A percentile compares a stretch with the other conserved stretches of the same genome.
phyloP scores from a whole-genome alignment of 345 rosid species.

The Populus alba region DNA sequence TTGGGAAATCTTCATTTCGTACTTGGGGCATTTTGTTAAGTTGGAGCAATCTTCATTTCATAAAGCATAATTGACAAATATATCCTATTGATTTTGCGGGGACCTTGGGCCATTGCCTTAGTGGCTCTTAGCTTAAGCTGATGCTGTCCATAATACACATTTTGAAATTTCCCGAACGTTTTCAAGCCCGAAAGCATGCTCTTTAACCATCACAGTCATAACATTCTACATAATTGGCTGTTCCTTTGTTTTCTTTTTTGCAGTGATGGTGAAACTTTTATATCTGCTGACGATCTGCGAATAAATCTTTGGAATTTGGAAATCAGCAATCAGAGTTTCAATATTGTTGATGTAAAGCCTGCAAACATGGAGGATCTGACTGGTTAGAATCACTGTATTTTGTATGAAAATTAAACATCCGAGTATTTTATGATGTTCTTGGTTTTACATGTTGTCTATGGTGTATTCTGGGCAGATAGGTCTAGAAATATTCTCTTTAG shows the following conservation, averaged over 20 bases:
- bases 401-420: not conserved
- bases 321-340: conserved; percentile 63
- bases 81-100: no score
- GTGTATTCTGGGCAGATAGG: not conserved
- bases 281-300: conserved; percentile 65
- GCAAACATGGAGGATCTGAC: conserved; percentile 64
- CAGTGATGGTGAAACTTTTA: conserved; percentile 65
- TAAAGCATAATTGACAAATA: no score
- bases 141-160: not conserved
- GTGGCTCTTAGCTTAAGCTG: no score
- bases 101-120: no score
- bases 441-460: not conserved
- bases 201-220: not conserved
- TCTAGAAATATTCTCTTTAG: not conserved
- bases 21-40: no score
- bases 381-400: conserved; percentile 31
- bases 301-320: conserved; percentile 68
- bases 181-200: not conserved
- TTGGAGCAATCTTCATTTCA: no score
- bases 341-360: conserved; percentile 59
- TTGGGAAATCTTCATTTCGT: no score
- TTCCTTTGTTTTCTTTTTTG: conserved; percentile 9
- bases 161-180: not conserved
- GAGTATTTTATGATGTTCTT: not conserved
- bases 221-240: not conserved